These are phyloP conservation scores for Aspergillus fumigatiaffinis DNA, from an alignment of 2,329 filamentous ascomycete species.

Conservation along the genomic window DNA sequence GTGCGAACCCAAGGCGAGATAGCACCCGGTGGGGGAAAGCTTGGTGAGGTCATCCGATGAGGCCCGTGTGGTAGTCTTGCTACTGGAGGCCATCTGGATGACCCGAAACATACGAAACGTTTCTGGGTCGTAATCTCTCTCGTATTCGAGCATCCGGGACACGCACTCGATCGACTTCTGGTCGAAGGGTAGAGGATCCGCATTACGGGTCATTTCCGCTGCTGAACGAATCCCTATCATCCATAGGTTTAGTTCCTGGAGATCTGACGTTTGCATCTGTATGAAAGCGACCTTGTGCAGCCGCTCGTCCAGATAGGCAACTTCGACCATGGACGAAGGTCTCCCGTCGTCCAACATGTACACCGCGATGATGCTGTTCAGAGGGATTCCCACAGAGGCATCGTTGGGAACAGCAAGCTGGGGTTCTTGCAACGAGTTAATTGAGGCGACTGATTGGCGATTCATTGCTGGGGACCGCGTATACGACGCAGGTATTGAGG, in stretches of 20 bases:
- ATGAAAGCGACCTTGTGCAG: conserved; percentile 57
- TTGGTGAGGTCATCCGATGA: conserved; percentile 66
- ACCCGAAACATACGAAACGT: conserved; percentile 67
- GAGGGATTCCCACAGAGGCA: conserved; percentile 51
- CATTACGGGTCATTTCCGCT: conserved; percentile 52
- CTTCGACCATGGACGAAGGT: conserved; percentile 63
- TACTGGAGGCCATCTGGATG: conserved; percentile 55
- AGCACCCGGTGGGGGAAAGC: conserved; percentile 61
- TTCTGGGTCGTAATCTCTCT: conserved; percentile 64
- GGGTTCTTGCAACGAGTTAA: conserved; percentile 59
- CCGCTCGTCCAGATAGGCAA: conserved; percentile 65
- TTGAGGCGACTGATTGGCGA: conserved; percentile 57
- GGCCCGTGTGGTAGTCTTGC: conserved; percentile 53
- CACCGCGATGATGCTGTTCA: conserved; percentile 64
- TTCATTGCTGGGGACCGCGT: conserved; percentile 42
- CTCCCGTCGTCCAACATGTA: conserved; percentile 65
- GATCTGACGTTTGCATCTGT: conserved; percentile 61
- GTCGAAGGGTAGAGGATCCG: conserved; percentile 53
- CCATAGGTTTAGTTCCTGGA: conserved; percentile 64
- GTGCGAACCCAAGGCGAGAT: conserved; percentile 65
- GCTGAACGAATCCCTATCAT: conserved; percentile 59
- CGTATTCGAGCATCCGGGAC: conserved; percentile 59
- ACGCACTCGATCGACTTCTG: conserved; percentile 59
- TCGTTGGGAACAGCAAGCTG: conserved; percentile 56
- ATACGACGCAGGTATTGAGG: conserved; percentile 44